Evolutionary conservation across 2,329 filamentous ascomycete genomes (phyloP), one percentile per base, ranked within the genome.

Genomic region (Curvularia lunata): DNA sequence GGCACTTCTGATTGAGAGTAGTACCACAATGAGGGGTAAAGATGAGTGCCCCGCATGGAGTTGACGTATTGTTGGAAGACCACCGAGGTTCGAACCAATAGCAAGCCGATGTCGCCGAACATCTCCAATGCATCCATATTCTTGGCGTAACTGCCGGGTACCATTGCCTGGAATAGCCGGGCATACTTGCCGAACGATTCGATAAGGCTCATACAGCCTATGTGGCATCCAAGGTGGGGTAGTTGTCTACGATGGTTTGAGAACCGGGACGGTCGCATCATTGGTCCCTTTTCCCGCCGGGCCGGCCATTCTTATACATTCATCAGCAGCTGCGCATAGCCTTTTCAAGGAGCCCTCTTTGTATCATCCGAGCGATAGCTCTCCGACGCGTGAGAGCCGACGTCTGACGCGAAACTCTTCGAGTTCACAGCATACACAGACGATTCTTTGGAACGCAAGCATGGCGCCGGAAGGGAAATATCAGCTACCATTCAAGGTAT

Each of bases 401-500:
- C 5, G 16, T 32, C 27, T 6, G 32, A 19, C 5, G 28, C 45
- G 9, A 13, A 25, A 10, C n/a, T 4, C 5, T 16, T 25, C 16
- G 13, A 46, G 8, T 6, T 38, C 6, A 2, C 16, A 21, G 21
- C 10, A 21, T 18, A 34, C 18, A 10, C 12, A 7, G n/a, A 13
- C n/a, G 27, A 30, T 4, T 28, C 27, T 12, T 38, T 25, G 10
- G 19, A 45, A 52, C 16, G 41, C 16, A 49, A 65, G 28, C 1
- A 73, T 73, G 71, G 62, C 59, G n/a, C 66, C 62, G 42, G 48
- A 66, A 47, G 62, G 49, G 21, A 75, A 73, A 40, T 68, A 71
- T 37, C 68, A 75, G 64, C 63, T 81, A 23, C 80, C 79, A 2
- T 81, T 81, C 72, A 79, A 81, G 74, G 79, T 80, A 59, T 7